Base-by-base conservation (phyloP, 495 filamentous ascomycete species). In the Penicillium roqueforti region DNA sequence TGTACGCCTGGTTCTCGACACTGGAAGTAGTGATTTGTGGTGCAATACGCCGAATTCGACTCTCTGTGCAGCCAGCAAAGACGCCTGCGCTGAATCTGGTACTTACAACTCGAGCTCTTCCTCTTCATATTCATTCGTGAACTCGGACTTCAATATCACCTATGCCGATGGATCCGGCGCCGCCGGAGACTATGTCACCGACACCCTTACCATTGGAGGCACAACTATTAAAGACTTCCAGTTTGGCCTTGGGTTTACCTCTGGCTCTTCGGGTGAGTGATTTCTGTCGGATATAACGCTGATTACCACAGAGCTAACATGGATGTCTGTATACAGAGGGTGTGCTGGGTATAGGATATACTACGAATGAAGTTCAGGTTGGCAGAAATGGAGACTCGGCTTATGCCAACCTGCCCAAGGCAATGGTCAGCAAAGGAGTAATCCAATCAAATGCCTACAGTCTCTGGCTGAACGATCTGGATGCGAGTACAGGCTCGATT, bases 301-400 rank as follows among this genome's bases (percentile, higher is more conserved):
- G 1, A 40, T 28, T 6, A 3, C 19, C 5, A 10, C 29, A 22
- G 16, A 28, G 50, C 39, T 56, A 25, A 54, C 29, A 37, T n/a
- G 42, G 26, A 29, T 42, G 9, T 13, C 41, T 6, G 14, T 40
- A 10, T 47, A 6, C 63, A 52, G 84, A 91, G 69, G 91, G 91
- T 34, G 92, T 98, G 22, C 73, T 98, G 42, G 93, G 93, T 29
- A 89, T 98, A 56, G 92, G 92, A n/a, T 97, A 97, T 61, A 56
- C 79, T 2, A 62, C 81, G 42, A 91, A 96, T 63, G 92, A 96
- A 68, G 90, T 88, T 6, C 83, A 88, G 54, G 85, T 88, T 57
- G 80, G 81, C 49, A 73, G 81, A 32, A 79, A 82, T 23, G 76
- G 78, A 2, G 70, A 76, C 52, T 50, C 69, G 11, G 47, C 84